Base-by-base conservation (phyloP, 2,329 filamentous ascomycete species). In the Aplosporella prunicola region DNA sequence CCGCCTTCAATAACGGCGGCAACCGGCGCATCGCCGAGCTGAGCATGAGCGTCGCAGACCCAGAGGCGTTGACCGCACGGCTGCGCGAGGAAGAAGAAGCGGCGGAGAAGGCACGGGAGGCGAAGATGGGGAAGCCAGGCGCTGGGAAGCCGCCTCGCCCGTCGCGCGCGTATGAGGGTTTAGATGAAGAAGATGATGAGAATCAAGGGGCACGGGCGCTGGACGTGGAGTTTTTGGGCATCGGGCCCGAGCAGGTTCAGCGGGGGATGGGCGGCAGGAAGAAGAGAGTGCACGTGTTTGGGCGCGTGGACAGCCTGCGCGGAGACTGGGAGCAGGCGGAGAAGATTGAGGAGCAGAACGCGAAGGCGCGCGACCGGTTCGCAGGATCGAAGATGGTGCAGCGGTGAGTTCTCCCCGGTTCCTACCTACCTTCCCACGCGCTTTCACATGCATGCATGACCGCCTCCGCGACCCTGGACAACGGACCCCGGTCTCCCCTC, bases 21-120 rank as follows among this genome's bases (percentile, higher is more conserved):
- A 82, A 77, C 43, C 85, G 88, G 51, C 81, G 76, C 17, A 77
- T 96, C 22, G 84, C 81, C 5, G 78, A 80, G 43, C 66, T 93
- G 32, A 72, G 77, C 41, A 76, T 93, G 64, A 78, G 72, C 34
- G 63, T 84, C 22, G 61, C 67, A 2, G 54, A 61, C 32, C 55
- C 59, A 11, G 51, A 51, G 2, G 44, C 51, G 0, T 42, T 62
- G 1, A 35, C 42, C 13, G 51, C 53, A 40, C 45, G 51, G 9
- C 51, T 47, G 22, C 45, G 27, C 20, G 26, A 41, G 5, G 44
- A 43, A 35, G n/a, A n/a, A n/a, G 40, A 23, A 43, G 52, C 43
- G 45, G 51, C 39, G 37, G 56, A 47, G 42, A 46, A 45, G 13
- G 49, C 52, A 23, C 56, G 56, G 32, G 39, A 40, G 13, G 47